These are phyloP conservation scores for Microthyrium microscopicum DNA, from an alignment of 2,329 filamentous ascomycete species.

Conservation along the genomic window DNA sequence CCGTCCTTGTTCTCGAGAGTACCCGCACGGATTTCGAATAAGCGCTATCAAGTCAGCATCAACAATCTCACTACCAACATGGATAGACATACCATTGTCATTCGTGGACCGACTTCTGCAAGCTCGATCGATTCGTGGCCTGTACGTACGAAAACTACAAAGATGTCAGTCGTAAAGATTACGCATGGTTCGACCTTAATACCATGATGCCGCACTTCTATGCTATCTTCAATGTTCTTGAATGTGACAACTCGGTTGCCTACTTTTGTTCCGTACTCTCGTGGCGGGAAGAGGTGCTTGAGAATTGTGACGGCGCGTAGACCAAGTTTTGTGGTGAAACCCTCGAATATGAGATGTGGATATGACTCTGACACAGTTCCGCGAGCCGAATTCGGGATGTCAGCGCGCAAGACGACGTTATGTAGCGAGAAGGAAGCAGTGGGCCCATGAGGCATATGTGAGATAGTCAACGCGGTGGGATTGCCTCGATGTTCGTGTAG, in stretches of 20 bases:
- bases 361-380: conserved; percentile 88
- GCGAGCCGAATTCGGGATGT: conserved; percentile 74
- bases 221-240: conserved; percentile 73
- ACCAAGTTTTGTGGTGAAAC: conserved; percentile 69
- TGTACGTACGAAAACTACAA: conserved; percentile 92
- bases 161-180: no score
- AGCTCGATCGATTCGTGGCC: conserved; percentile 79
- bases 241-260: conserved; percentile 85
- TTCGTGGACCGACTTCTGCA: conserved; percentile 76
- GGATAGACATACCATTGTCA: no score
- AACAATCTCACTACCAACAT: no score
- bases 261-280: conserved; percentile 64
- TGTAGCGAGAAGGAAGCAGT: conserved; percentile 78
- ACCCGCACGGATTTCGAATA: conserved; percentile 83
- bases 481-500: conserved; percentile 87
- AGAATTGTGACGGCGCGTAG: conserved; percentile 73
- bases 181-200: no score
- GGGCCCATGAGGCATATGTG: conserved; percentile 75
- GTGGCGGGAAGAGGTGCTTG: conserved; percentile 85
- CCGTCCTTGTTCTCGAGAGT: conserved; percentile 84
- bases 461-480: conserved; percentile 75
- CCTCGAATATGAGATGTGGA: conserved; percentile 89
- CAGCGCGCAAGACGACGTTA: conserved; percentile 82
- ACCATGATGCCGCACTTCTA: conserved; percentile 83
- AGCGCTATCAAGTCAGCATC: no score